Conservation (phyloP, 805 yeast genomes). For the Lipomyces oligophaga region DNA sequence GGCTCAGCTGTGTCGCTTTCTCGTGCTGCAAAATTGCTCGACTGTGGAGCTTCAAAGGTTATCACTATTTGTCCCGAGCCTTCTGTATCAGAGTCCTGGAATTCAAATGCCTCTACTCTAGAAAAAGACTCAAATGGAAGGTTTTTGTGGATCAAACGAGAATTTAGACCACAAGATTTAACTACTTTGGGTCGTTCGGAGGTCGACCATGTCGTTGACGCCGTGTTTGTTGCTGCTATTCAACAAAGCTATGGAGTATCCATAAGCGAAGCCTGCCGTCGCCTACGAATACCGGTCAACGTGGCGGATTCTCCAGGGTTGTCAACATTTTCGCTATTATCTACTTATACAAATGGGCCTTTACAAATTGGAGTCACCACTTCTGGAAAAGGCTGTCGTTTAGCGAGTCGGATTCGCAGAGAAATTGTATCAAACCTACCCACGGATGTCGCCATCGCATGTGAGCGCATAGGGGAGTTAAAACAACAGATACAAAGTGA, state of each 20-base stretch:
- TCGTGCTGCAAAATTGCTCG: conserved; percentile 21
- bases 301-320: conserved; percentile 67
- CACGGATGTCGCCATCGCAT: conserved; percentile 60
- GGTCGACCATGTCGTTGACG: conserved; percentile 65
- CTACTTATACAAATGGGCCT: conserved; percentile 66
- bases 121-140: background rate
- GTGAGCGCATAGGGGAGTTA: conserved; percentile 64
- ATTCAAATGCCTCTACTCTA: conserved; percentile 2
- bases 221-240: conserved; percentile 59
- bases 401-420: conserved; percentile 75
- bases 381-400: conserved; percentile 81
- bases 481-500: conserved; percentile 53
- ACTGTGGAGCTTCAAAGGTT: conserved; percentile 21
- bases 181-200: conserved; percentile 56
- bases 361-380: conserved; percentile 83
- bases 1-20: conserved; percentile 24
- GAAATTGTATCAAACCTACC: conserved; percentile 65
- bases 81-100: conserved; percentile 4
- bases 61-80: conserved; percentile 13
- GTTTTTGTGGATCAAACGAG: conserved; percentile 35
- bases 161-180: conserved; percentile 46
- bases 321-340: conserved; percentile 72
- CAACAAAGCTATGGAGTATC: conserved; percentile 35
- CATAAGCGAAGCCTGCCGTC: conserved; percentile 52
- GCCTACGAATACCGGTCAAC: conserved; percentile 75